Evolutionary conservation across 257 asterid species (phyloP).

Genomic region (Cinchona pubescens): DNA sequence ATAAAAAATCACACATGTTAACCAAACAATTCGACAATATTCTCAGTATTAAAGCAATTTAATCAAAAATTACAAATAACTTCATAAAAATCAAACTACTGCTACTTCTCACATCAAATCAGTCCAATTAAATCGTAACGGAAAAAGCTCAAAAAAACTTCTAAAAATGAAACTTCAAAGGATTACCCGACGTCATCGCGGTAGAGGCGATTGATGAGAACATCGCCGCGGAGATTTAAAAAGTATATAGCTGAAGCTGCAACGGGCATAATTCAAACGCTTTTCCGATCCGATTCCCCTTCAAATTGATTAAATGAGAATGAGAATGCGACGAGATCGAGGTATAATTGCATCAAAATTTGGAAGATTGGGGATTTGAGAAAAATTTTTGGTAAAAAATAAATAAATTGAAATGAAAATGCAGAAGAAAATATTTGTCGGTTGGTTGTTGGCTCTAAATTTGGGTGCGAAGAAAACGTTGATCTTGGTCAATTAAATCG

Average conservation of each 20-base stretch:
- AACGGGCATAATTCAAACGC: constrained; percentile 73
- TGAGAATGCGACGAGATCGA: constrained; percentile 7
- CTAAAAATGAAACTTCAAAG: neutral
- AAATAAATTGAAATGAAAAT: neutral
- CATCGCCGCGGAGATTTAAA: constrained; percentile 97
- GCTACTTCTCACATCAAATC: neutral
- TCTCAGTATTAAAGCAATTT: neutral
- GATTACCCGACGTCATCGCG: constrained; percentile 97
- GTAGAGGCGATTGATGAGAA: constrained; percentile 96
- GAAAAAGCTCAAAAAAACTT: neutral
- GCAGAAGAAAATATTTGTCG: neutral
- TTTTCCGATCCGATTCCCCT: constrained; percentile 18
- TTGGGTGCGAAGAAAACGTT: constrained; percentile 4
- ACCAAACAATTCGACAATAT: neutral
- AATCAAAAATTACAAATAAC: neutral
- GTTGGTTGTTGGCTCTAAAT: neutral
- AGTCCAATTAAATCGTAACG: neutral
- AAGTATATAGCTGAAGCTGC: constrained; percentile 98
- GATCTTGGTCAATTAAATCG: too few species aligned
- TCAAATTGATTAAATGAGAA: constrained; percentile 1
- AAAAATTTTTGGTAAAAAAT: too few species aligned
- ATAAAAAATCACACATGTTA: neutral
- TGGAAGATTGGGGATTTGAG: neutral
- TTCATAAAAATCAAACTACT: neutral
- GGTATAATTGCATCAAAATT: neutral